These are phyloP conservation scores for Nakataea oryzae DNA, from an alignment of 2,329 filamentous ascomycete species.

Conservation along the genomic window DNA sequence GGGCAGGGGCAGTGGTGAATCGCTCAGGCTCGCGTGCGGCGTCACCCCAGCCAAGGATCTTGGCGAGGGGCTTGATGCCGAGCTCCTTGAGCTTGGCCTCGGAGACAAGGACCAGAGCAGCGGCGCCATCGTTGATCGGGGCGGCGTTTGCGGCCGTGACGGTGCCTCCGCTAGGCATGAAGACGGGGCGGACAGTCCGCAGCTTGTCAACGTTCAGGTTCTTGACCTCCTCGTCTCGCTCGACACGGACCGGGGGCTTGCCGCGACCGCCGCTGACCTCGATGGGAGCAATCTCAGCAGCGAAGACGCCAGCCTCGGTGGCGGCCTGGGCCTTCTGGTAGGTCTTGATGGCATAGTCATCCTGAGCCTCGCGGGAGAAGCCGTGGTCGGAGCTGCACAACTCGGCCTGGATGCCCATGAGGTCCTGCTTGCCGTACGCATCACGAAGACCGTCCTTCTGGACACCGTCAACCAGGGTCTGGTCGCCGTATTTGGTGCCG, in stretches of 20 bases:
- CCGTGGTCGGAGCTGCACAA: slow-evolving; percentile 79
- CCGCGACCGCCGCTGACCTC: slow-evolving; percentile 81
- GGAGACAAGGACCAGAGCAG: slow-evolving; percentile 85
- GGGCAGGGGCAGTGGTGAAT: slow-evolving; percentile 87
- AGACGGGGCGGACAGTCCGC: slow-evolving; percentile 73
- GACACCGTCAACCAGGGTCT: slow-evolving; percentile 79
- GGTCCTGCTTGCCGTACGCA: slow-evolving; percentile 82
- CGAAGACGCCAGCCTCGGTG: slow-evolving; percentile 71
- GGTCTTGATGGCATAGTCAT: slow-evolving; percentile 88
- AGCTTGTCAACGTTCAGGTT: slow-evolving; percentile 83
- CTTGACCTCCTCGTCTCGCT: slow-evolving; percentile 90
- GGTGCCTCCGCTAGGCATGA: slow-evolving; percentile 70
- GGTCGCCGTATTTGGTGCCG: slow-evolving; percentile 90
- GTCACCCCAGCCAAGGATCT: slow-evolving; percentile 96
- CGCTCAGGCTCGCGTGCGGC: slow-evolving; percentile 84
- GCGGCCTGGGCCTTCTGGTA: slow-evolving; percentile 91
- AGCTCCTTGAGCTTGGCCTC: slow-evolving; percentile 91
- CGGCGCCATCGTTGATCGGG: slow-evolving; percentile 88
- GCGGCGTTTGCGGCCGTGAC: slow-evolving; percentile 96
- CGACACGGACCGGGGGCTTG: slow-evolving; percentile 73
- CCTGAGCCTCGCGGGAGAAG: slow-evolving; percentile 76
- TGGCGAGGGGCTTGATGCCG: slow-evolving; percentile 81
- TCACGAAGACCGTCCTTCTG: slow-evolving; percentile 92
- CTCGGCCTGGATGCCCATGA: slow-evolving; percentile 91
- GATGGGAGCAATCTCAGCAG: slow-evolving; percentile 78